These are phyloP conservation scores for Kodamaea fungicola DNA, from an alignment of 1,139 yeast genomes.

Conservation along the genomic window DNA sequence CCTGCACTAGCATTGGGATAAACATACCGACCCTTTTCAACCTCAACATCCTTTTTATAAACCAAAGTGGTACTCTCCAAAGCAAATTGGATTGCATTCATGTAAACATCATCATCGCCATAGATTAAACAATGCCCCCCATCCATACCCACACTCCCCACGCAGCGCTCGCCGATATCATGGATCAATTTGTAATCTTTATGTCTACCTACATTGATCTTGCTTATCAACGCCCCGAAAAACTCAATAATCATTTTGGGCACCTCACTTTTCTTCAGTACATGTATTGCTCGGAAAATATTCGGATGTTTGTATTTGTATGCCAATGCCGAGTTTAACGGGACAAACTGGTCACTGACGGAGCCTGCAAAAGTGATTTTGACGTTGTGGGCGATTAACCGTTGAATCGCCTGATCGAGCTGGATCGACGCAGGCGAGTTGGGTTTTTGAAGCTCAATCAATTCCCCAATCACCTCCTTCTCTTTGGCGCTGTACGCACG, in stretches of 20 bases:
- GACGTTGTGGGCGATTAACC: constrained; percentile 37
- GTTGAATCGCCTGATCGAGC: constrained; percentile 29
- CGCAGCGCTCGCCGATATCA: constrained; percentile 31
- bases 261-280: constrained; percentile 23
- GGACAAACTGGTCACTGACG: constrained; percentile 42
- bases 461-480: constrained; percentile 46
- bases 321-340: constrained; percentile 45
- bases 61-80: constrained; percentile 37
- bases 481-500: constrained; percentile 46
- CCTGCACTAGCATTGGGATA: constrained; percentile 1
- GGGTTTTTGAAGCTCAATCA: constrained; percentile 44
- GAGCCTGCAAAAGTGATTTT: constrained; percentile 51
- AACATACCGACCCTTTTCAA: constrained; percentile 4
- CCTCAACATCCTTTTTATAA: constrained; percentile 5
- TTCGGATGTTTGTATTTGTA: constrained; percentile 49
- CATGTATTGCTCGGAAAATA: constrained; percentile 37
- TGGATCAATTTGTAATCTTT: constrained; percentile 29
- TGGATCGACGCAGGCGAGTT: constrained; percentile 28
- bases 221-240: constrained; percentile 31
- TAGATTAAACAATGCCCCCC: constrained; percentile 33
- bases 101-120: constrained; percentile 24
- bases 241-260: constrained; percentile 30
- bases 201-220: constrained; percentile 35
- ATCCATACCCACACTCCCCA: constrained; percentile 17
- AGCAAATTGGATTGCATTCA: constrained; percentile 28